Base-by-base conservation (phyloP, 371 early-diverging fungal species). In the Rhizomucor pusillus region DNA sequence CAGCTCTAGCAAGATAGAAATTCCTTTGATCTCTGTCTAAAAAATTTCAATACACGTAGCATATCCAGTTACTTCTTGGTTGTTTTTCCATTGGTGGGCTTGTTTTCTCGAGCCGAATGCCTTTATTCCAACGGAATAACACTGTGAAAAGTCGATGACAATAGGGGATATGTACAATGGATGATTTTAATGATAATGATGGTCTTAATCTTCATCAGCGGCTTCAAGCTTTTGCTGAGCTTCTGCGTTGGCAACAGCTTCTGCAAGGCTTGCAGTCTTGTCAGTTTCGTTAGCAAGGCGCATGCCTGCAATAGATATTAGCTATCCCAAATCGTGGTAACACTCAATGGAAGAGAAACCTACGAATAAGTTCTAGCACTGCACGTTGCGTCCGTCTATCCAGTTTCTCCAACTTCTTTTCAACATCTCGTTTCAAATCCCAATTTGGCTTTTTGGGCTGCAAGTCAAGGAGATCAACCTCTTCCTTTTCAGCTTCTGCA, bases 381-480 rank as follows among this genome's bases (percentile, higher is more conserved):
- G 89, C 87, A 2, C 77, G 68, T 45, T 90, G 79, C 16, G 92
- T 93, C 57, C 67, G 76, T 41, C 79, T 75, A 50, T 91, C 90
- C 34, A 94, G 67, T 50, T 70, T 81, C n/a, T 78, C 80, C 43
- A 91, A 52, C 62, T 86, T 88, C 45, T 81, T 84, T 58, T 91
- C 87, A 19, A 94, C 77, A 64, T 93, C 94, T 24, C 90, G 77
- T 61, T 90, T 91, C 54, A 94, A 67, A 59, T 94, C 95, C 90
- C 91, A 92, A 62, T 94, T 92, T 1, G 94, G 86, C 47, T 88
- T 90, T 61, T 82, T 85, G 7, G 95, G 93, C 19, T 90, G 91
- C 25, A 94, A 64, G 34, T 89, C 84, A 47, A 80, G 77, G 2
- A 93, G 75, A 65, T 92, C 92, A 54, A 88, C 79, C 73, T 88